Evolutionary conservation across 83 land plant genomes (phyloP).

Genomic region (Picea abies): DNA sequence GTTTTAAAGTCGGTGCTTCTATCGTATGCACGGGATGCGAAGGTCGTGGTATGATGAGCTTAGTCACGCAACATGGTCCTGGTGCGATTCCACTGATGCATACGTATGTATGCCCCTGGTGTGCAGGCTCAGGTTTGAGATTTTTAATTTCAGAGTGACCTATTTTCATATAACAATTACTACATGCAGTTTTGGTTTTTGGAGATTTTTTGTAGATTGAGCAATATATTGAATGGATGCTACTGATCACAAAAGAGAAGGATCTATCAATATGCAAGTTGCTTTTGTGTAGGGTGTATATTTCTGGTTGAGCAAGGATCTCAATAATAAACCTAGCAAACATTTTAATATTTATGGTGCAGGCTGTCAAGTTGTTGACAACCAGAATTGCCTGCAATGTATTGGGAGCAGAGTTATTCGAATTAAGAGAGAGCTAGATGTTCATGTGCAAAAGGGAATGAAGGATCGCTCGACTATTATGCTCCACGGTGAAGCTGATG

Average conservation of each 20-base stretch:
- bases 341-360: not conserved
- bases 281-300: not conserved
- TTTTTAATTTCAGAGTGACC: not conserved
- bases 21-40: slow-evolving; percentile 50
- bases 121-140: slow-evolving; percentile 44
- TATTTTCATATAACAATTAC: too few relatives aligned
- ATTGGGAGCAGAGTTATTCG: slow-evolving; percentile 50
- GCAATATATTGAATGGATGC: too few relatives aligned
- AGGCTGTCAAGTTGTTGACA: slow-evolving; percentile 55
- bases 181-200: too few relatives aligned
- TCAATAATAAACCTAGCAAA: too few relatives aligned
- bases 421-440: slow-evolving; percentile 65
- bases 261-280: too few relatives aligned
- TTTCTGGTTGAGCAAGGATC: not conserved
- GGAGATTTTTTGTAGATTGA: too few relatives aligned
- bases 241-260: too few relatives aligned
- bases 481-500: slow-evolving; percentile 74
- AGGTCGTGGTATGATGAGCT: slow-evolving; percentile 51
- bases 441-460: slow-evolving; percentile 75
- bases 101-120: slow-evolving; percentile 31
- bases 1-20: slow-evolving; percentile 61
- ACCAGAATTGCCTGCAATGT: slow-evolving; percentile 51
- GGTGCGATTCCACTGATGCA: slow-evolving; percentile 65
- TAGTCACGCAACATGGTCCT: slow-evolving; percentile 45
- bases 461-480: slow-evolving; percentile 56